Conservation (phyloP, 345 rosid genomes). For the Populus euphratica region DNA sequence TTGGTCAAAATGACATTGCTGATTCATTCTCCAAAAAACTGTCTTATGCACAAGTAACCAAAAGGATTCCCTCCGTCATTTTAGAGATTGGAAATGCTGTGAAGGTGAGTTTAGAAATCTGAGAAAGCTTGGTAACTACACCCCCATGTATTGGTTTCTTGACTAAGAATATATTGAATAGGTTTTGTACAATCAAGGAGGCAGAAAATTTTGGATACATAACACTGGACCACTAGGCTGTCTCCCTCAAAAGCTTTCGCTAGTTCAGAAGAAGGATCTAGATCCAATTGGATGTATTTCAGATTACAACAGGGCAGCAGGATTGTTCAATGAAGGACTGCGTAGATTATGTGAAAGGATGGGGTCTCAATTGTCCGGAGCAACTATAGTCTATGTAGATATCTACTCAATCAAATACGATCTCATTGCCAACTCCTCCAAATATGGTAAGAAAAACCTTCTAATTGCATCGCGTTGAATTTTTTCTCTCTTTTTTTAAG, state of each 20-base stretch:
- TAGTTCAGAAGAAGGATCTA: constrained; percentile 37
- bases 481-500: neutral
- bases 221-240: constrained; percentile 92
- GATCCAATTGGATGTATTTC: constrained; percentile 59
- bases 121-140: neutral
- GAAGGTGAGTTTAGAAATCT: constrained; percentile 36
- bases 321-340: constrained; percentile 58
- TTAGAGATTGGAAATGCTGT: constrained; percentile 55
- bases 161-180: constrained; percentile 7
- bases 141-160: too few relatives aligned
- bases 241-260: constrained; percentile 74
- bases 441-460: constrained; percentile 40
- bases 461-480: neutral
- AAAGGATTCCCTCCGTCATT: constrained; percentile 51
- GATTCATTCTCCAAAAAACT: constrained; percentile 60
- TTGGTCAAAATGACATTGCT: constrained; percentile 82
- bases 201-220: constrained; percentile 82
- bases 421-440: constrained; percentile 57
- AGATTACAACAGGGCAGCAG: constrained; percentile 58
- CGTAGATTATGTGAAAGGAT: constrained; percentile 41
- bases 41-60: constrained; percentile 43
- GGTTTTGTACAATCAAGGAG: constrained; percentile 60
- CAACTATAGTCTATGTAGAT: constrained; percentile 61
- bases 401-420: constrained; percentile 66
- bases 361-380: constrained; percentile 46